Conservation (phyloP, 257 asterid genomes). For the Jacaranda mimosifolia region DNA sequence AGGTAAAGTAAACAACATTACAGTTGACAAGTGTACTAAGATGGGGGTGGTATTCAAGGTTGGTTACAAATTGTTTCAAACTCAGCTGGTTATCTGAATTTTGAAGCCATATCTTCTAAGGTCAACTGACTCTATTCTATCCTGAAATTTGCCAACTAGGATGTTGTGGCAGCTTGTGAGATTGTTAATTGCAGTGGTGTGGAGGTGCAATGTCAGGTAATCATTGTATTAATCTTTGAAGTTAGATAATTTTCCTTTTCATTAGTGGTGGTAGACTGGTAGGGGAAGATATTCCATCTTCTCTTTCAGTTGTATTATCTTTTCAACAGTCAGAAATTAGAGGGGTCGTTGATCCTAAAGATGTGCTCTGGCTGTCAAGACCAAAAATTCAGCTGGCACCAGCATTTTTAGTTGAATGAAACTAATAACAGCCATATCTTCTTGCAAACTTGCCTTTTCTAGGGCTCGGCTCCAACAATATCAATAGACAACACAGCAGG, state of each 20-base stretch:
- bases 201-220: conserved; percentile 98
- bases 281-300: background rate
- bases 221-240: background rate
- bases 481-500: conserved; percentile 95
- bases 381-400: conserved; percentile 15
- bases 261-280: background rate
- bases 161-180: conserved; percentile 99
- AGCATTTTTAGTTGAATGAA: conserved; percentile 9
- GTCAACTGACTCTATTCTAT: conserved; percentile 36
- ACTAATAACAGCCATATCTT: conserved; percentile 13
- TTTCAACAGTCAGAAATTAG: no score
- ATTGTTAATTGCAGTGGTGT: conserved; percentile 85
- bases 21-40: conserved; percentile 96
- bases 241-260: conserved; percentile 6
- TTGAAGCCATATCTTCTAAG: conserved; percentile 4
- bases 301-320: background rate
- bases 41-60: conserved; percentile 97
- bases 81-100: conserved; percentile 23
- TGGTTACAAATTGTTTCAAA: conserved; percentile 35
- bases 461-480: conserved; percentile 97
- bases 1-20: conserved; percentile 99
- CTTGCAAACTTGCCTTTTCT: conserved; percentile 30
- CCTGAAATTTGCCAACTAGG: conserved; percentile 57
- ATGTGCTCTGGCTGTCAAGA: background rate
- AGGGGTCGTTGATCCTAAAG: background rate